These are phyloP conservation scores for Fistulifera pelliculosa DNA, from an alignment of 108 stramenopile genomes.

Conservation along the genomic window DNA sequence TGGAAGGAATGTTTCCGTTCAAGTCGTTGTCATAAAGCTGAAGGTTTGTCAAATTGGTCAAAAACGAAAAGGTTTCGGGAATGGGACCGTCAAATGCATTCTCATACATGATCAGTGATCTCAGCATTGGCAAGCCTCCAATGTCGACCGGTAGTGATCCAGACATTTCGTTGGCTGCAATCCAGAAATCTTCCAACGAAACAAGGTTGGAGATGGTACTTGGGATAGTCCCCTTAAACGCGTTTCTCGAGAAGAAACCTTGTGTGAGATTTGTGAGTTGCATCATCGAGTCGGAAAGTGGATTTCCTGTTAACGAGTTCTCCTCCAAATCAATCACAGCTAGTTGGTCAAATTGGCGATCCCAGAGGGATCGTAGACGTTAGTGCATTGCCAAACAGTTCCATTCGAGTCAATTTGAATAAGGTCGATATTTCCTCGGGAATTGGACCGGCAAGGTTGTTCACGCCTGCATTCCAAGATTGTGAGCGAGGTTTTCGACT, in stretches of 20 bases:
- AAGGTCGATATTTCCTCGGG: conserved; percentile 5
- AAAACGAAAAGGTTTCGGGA: conserved; percentile 7
- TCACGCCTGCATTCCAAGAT: background rate
- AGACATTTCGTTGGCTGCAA: conserved; percentile 18
- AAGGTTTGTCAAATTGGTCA: conserved; percentile 21
- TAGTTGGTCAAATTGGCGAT: conserved; percentile 14
- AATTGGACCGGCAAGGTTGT: conserved; percentile 8
- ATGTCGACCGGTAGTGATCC: conserved; percentile 23
- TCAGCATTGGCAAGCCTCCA: conserved; percentile 7
- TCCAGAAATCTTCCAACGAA: conserved; percentile 13
- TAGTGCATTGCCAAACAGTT: background rate
- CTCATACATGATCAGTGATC: conserved; percentile 3
- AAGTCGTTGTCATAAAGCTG: conserved; percentile 27
- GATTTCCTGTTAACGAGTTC: conserved; percentile 5
- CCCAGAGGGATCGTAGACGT: conserved; percentile 4
- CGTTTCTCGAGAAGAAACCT: conserved; percentile 19
- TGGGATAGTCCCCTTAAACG: background rate
- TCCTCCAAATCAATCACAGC: conserved; percentile 9
- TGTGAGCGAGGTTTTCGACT: conserved; percentile 8
- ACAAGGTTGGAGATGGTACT: conserved; percentile 11
- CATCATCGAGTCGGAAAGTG: background rate
- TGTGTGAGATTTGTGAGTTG: conserved; percentile 16
- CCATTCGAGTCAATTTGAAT: conserved; percentile 2
- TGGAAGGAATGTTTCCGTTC: conserved; percentile 18
- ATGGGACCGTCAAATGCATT: conserved; percentile 26